Base-by-base conservation (phyloP, 148 eudicot genomes). In the Fagopyrum homotropicum region DNA sequence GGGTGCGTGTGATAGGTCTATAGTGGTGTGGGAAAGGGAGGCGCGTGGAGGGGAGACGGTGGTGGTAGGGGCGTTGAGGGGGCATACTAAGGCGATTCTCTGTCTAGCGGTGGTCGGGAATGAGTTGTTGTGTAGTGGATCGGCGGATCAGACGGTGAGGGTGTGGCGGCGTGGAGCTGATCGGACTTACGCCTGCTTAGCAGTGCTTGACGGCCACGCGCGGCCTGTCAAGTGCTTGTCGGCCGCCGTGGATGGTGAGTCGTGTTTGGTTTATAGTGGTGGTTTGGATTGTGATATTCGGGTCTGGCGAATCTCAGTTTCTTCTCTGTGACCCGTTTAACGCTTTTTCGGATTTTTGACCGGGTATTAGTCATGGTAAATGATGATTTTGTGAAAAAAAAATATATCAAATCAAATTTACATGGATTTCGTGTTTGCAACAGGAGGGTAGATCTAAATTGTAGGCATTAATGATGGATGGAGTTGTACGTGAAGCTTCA, bases 1-100 rank as follows among this genome's bases (percentile, higher is more conserved):
- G 0, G 98, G 98, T 14, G 98, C 93, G 0, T 89, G 98, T 74
- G 96, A 93, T 73, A 66, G 92, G 73, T 93, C 96, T 0, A 81
- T 93, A 4, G 71, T 93, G 19, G 98, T 93, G 73, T 93, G 98
- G 98, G 90, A 90, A 56, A 90, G 78, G 73, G 77, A 71, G 0
- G 6, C 46, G 4, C 64, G 74, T 3, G 73, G 72, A 5, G 75
- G 73, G 73, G 80, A 73, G 7, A 85, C 85, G 91, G 82, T 72
- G 75, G 93, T 85, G 75, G 84, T 72, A 2, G 98, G 98, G 0
- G 93, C 90, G 12, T 83, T 93, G 12, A 88, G 92, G 60, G 98
- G 98, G 63, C 98, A 93, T 54, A 85, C 30, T 11, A 93, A 88
- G 74, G 93, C 98, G 4, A 85, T 93, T 44, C 77, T 93, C 77